phyloP scores from a whole-genome alignment of 176 grass and related monocot species.

The Thinopyrum elongatum region DNA sequence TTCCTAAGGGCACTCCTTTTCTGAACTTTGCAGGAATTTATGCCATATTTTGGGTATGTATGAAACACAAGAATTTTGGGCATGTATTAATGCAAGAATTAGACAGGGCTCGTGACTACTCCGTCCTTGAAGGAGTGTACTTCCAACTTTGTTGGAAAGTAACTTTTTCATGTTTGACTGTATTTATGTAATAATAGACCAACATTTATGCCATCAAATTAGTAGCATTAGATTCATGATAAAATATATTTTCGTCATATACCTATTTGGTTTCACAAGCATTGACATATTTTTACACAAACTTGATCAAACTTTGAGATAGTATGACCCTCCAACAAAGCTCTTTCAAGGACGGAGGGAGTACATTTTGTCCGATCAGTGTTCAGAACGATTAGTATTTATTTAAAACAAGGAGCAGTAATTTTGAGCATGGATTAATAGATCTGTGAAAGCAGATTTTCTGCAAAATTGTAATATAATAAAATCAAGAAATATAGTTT shows the following conservation, averaged over 20 bases:
- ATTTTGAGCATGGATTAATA: background rate
- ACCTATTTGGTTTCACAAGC: no score
- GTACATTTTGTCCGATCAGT: background rate
- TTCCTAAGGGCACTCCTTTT: background rate
- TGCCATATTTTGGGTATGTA: background rate
- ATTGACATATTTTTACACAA: no score
- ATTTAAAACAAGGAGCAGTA: background rate
- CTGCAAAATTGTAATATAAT: conserved; percentile 29
- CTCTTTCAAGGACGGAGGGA: no score
- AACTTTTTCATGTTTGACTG: no score
- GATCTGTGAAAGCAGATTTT: background rate
- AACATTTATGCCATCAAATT: no score
- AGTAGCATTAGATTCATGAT: no score
- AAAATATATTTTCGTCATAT: no score
- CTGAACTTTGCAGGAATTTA: background rate
- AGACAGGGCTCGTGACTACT: background rate
- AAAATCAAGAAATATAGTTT: background rate
- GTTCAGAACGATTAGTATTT: background rate
- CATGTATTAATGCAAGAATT: background rate
- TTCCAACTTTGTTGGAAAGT: no score
- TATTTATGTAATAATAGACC: no score
- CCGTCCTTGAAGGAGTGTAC: no score
- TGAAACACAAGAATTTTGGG: background rate
- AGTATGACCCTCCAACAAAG: no score
- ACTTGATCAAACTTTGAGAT: no score